Percentiles rank a stretch among this genome's conserved stretches.
phyloP scores from a whole-genome alignment of 1,284 basidiomycete species.

The Rhizoctonia solani region DNA sequence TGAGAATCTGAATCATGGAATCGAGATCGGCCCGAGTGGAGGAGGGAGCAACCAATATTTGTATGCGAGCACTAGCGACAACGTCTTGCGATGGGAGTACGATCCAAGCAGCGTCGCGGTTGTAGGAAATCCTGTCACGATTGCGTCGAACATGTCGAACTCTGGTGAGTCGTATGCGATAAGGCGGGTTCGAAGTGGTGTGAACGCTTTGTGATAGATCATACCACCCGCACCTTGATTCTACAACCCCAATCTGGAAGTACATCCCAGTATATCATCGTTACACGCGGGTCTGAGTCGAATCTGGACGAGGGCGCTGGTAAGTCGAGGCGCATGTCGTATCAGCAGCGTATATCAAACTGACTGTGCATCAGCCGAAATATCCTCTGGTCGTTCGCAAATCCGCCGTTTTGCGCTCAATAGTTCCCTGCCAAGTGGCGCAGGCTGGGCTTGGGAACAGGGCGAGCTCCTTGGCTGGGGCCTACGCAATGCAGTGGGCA shows the following conservation, averaged over 20 bases:
- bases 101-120: slow-evolving; percentile 34
- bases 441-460: slow-evolving; percentile 42
- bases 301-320: slow-evolving; percentile 51
- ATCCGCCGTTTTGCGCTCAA: slow-evolving; percentile 44
- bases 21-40: slow-evolving; percentile 46
- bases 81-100: slow-evolving; percentile 27
- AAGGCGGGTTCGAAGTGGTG: slow-evolving; percentile 41
- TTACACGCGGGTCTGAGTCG: slow-evolving; percentile 48
- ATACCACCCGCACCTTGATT: slow-evolving; percentile 48
- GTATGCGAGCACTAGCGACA: slow-evolving; percentile 27
- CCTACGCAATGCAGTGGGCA: slow-evolving; percentile 52
- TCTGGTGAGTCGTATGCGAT: slow-evolving; percentile 44
- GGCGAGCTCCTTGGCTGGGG: slow-evolving; percentile 50
- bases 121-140: slow-evolving; percentile 36
- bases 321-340: not conserved
- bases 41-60: slow-evolving; percentile 39
- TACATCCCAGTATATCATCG: slow-evolving; percentile 37
- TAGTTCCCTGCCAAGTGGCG: slow-evolving; percentile 3
- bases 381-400: slow-evolving; percentile 50
- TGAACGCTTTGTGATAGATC: slow-evolving; percentile 40
- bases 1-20: slow-evolving; percentile 50
- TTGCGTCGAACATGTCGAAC: slow-evolving; percentile 48
- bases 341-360: not conserved
- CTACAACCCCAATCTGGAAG: slow-evolving; percentile 41
- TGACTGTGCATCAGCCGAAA: slow-evolving; percentile 9